Base-by-base conservation (phyloP, 2,329 filamentous ascomycete species). In the Cordyceps cicadae region DNA sequence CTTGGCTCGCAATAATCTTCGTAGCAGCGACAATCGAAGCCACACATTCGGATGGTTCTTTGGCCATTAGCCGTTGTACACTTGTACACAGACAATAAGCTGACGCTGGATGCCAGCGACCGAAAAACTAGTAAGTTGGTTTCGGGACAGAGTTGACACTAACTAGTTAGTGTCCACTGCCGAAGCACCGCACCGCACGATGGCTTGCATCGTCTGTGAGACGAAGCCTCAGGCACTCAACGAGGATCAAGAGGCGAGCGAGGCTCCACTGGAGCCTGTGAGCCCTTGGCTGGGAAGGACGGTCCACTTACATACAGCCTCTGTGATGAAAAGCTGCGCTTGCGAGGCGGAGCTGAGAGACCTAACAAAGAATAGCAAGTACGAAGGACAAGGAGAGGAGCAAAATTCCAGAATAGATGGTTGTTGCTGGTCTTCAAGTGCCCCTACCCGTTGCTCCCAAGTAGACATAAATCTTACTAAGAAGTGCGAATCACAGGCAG, bases 131-230 rank as follows among this genome's bases (percentile, higher is more conserved):
- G 34, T 37, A 46, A 46, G n/a, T 46, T 19, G 5, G 45, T 8
- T 55, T 55, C n/a, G 41, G 41, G 26, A 37, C 15, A 19, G 54
- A 41, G 21, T 57, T 39, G 45, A 12, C 45, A 45, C 54, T 57
- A 24, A 24, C 4, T 24, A 24, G 24, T 24, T 24, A 57, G 54
- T 50, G 29, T 45, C 54, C 45, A 57, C 32, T 50, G 54, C 43
- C 49, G 54, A 57, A 57, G 54, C 54, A 59, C 56, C 56, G 56
- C 56, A 52, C 56, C n/a, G n/a, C n/a, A n/a, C n/a, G 48, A 46
- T 39, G 37, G 48, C 32, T 56, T 56, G 54, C 54, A 43, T 51
- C 9, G 55, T 41, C 17, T 56, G 54, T 49, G 43, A 54, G 39
- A 32, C n/a, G 19, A 46, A 6, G 17, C 49, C 17, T 52, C 29